These are phyloP conservation scores for Corynascus novoguineensis DNA, from an alignment of 495 filamentous ascomycete genomes.

Conservation along the genomic window DNA sequence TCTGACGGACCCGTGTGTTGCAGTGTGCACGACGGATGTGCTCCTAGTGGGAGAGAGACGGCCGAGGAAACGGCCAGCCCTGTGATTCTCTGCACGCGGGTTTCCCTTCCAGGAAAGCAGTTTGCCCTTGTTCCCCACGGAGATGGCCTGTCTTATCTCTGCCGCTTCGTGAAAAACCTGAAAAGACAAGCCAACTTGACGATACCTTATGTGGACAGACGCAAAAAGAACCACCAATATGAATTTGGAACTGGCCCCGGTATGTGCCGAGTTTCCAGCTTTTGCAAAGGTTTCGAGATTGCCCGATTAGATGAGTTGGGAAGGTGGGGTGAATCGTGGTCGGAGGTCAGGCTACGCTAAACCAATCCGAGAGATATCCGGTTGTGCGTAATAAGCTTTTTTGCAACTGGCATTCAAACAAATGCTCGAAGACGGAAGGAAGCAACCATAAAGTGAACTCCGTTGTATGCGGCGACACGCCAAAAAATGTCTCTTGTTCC, in stretches of 20 bases:
- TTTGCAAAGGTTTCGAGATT: not conserved
- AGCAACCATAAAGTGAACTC: no score
- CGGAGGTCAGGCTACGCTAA: no score
- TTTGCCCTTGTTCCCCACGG: not conserved
- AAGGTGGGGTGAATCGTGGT: constrained; percentile 6
- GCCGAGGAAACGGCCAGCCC: constrained; percentile 3
- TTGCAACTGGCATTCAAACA: no score
- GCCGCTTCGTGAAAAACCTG: not conserved
- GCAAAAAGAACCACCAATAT: no score
- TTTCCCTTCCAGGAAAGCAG: constrained; percentile 15
- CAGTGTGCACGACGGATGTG: constrained; percentile 1
- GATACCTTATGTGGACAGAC: no score
- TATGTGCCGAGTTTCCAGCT: not conserved
- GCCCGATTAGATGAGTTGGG: not conserved
- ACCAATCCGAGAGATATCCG: no score
- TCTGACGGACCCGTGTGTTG: not conserved
- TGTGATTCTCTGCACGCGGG: not conserved
- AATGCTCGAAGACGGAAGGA: no score
- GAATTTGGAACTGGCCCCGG: no score
- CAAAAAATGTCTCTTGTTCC: no score
- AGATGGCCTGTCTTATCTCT: constrained; percentile 12
- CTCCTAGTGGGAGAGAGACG: constrained; percentile 6
- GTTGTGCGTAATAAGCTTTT: no score
- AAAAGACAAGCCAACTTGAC: not conserved
- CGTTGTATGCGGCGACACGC: no score